These are phyloP conservation scores for Hymenoscyphus occultus DNA, from an alignment of 2,329 filamentous ascomycete species.

Conservation along the genomic window DNA sequence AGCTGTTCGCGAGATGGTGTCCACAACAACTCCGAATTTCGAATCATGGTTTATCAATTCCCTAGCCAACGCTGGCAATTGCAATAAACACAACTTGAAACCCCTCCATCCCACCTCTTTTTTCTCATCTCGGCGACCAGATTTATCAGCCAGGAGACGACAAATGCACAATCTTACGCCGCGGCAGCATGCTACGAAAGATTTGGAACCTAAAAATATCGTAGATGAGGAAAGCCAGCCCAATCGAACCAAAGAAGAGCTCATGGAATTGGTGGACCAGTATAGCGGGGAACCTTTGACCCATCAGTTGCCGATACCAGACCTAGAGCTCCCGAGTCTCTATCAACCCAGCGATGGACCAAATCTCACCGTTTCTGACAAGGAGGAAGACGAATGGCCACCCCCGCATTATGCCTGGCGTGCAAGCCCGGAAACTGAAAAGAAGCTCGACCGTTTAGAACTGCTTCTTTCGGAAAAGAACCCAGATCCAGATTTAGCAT, in stretches of 20 bases:
- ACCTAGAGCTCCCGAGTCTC: slow-evolving; percentile 49
- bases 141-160: slow-evolving; percentile 12
- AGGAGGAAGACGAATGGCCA: slow-evolving; percentile 44
- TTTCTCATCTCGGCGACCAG: slow-evolving; percentile 25
- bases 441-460: slow-evolving; percentile 27
- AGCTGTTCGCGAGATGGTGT: slow-evolving; percentile 15
- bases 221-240: slow-evolving; percentile 10
- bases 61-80: slow-evolving; percentile 32
- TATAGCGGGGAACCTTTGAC: slow-evolving; percentile 48
- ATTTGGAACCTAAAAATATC: slow-evolving; percentile 4
- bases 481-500: slow-evolving; percentile 33
- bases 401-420: slow-evolving; percentile 33
- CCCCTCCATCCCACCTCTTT: slow-evolving; percentile 17
- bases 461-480: slow-evolving; percentile 19
- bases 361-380: slow-evolving; percentile 49
- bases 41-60: slow-evolving; percentile 37
- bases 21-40: slow-evolving; percentile 19
- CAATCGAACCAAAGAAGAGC: slow-evolving; percentile 41
- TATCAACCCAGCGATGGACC: slow-evolving; percentile 52
- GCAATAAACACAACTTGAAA: slow-evolving; percentile 29
- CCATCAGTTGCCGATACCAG: slow-evolving; percentile 51
- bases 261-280: slow-evolving; percentile 52
- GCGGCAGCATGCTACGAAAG: slow-evolving; percentile 22
- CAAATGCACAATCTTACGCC: slow-evolving; percentile 12
- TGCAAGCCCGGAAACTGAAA: slow-evolving; percentile 28